Base-by-base conservation (phyloP, 2,329 filamentous ascomycete genomes). In the Fusarium devonianum region DNA sequence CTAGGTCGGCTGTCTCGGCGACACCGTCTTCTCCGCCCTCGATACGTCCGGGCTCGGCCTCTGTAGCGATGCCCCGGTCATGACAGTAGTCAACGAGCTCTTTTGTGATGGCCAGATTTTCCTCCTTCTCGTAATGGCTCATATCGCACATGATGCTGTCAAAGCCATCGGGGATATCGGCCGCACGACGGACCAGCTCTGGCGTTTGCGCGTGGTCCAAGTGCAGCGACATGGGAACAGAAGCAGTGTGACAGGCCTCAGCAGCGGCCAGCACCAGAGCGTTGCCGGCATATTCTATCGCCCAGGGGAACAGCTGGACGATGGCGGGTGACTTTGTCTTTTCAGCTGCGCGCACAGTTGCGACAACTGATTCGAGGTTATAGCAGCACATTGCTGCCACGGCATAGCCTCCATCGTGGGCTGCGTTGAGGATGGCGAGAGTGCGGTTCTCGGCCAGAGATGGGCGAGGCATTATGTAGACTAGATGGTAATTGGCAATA, bases 131-230 rank as follows among this genome's bases (percentile, higher is more conserved):
- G 65, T 87, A 84, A 65, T 89, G 87, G 52, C 78, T 83, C 86
- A 90, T 90, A 69, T 90, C 88, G 0, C 89, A 83, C 87, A 90
- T 90, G 68, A 90, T 89, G 46, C 77, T 80, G 65, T 90, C 87
- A 59, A 89, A 89, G 34, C n/a, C 39, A 10, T 42, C 34, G 12
- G 46, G 32, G 2, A 60, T 48, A 25, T 60, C 56, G 2, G 83
- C 83, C 0, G 83, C 84, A 0, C 71, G 71, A 2, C 77, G 77
- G 42, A 88, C 84, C n/a, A 84, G 77, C 48, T 79, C 79, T 7
- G 81, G 78, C 5, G 78, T 78, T 63, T 87, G 85, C 5, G 82
- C 82, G 68, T 88, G 85, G 71, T 89, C 85, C 61, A 89, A 78
- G 68, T 88, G 85, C 10, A 88, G 71, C 2, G 78, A 75, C 12